Percentiles rank a stretch among this genome's conserved stretches.
Evolutionary conservation across 2,329 filamentous ascomycete genomes (phyloP).

Genomic region (Calonectria fujianensis): DNA sequence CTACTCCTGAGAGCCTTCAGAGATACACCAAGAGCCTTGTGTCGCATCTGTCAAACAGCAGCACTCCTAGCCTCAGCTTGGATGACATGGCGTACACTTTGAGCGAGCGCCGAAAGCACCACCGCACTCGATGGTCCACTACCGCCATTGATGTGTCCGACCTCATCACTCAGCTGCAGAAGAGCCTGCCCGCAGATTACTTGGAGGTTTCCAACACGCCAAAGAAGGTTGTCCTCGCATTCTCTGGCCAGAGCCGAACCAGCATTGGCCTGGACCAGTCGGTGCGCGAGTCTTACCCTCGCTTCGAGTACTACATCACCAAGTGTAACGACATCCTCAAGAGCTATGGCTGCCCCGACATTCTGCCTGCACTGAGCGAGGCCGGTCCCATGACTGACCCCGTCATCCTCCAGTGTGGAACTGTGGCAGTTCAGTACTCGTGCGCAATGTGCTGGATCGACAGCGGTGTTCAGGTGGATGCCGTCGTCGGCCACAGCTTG

Average conservation of each 20-base stretch:
- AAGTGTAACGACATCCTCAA: constrained; percentile 56
- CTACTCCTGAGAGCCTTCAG: constrained; percentile 34
- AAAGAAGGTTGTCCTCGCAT: constrained; percentile 58
- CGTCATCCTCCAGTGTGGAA: constrained; percentile 57
- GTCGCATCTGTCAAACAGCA: constrained; percentile 31
- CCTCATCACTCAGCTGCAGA: constrained; percentile 28
- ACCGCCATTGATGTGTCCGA: constrained; percentile 28
- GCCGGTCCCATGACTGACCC: constrained; percentile 53
- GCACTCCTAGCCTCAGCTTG: constrained; percentile 23
- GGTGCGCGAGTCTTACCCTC: constrained; percentile 39
- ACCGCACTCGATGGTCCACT: constrained; percentile 41
- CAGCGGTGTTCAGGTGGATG: constrained; percentile 41
- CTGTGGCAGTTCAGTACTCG: constrained; percentile 48
- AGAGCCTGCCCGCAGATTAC: constrained; percentile 2
- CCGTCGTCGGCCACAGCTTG: constrained; percentile 61
- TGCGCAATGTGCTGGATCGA: constrained; percentile 49
- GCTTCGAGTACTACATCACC: constrained; percentile 59
- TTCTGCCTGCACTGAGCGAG: constrained; percentile 58
- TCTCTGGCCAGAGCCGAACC: constrained; percentile 61
- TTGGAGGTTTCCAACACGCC: constrained; percentile 35
- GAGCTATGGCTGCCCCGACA: constrained; percentile 54
- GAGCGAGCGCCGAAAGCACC: constrained; percentile 45
- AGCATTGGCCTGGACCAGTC: constrained; percentile 41
- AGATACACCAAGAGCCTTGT: constrained; percentile 33
- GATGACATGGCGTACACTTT: constrained; percentile 43